Evolutionary conservation across 495 filamentous ascomycete genomes (phyloP).

Genomic region (Hypoxylon intermedium): DNA sequence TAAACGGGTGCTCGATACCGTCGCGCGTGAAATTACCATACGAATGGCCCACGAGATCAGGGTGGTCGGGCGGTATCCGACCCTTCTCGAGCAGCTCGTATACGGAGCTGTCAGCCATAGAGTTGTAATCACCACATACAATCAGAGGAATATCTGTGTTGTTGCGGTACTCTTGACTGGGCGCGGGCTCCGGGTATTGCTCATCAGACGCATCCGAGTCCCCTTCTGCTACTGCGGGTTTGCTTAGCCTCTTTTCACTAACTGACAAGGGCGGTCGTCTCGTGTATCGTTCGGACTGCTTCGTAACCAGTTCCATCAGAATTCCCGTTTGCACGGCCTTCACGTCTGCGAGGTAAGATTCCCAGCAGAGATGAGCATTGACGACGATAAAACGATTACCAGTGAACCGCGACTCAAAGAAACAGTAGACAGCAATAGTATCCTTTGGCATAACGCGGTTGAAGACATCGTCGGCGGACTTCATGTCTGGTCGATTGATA

Average conservation of each 20-base stretch:
- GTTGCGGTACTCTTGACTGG: constrained; percentile 74
- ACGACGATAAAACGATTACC: constrained; percentile 88
- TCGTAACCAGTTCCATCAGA: constrained; percentile 86
- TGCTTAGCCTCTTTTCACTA: constrained; percentile 79
- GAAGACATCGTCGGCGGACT: constrained; percentile 93
- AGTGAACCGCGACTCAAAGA: constrained; percentile 88
- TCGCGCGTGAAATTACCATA: constrained; percentile 93
- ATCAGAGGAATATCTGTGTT: constrained; percentile 88
- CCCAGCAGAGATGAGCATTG: constrained; percentile 95
- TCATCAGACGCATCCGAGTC: constrained; percentile 42
- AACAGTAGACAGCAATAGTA: constrained; percentile 87
- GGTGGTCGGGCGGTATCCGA: constrained; percentile 71
- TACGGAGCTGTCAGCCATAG: constrained; percentile 79
- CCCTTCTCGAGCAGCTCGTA: constrained; percentile 87
- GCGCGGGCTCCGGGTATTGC: constrained; percentile 56
- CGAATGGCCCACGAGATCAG: constrained; percentile 70
- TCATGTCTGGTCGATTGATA: constrained; percentile 93
- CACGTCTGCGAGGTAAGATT: constrained; percentile 86
- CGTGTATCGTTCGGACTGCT: constrained; percentile 81
- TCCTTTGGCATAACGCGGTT: constrained; percentile 98
- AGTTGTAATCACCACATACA: constrained; percentile 96
- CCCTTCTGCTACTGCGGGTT: constrained; percentile 64
- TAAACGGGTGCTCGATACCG: constrained; percentile 94
- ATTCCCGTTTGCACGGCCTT: constrained; percentile 95
- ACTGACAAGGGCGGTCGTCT: constrained; percentile 67